Conservation (phyloP, 306 rosid genomes). For the Malus sieversii region DNA sequence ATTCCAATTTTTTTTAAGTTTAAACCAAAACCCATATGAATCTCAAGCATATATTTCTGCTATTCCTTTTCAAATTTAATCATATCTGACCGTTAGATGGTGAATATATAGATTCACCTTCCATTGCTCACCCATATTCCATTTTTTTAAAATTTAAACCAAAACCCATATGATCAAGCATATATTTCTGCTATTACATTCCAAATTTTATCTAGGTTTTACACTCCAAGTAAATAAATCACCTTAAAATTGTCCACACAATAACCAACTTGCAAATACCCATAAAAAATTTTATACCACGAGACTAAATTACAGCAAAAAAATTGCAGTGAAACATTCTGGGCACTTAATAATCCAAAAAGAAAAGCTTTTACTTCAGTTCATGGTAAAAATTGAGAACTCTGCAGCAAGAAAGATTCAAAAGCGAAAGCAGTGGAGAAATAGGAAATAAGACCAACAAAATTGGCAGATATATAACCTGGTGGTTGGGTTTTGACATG, state of each 20-base stretch:
- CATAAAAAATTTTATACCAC: background rate
- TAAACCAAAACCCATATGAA: background rate
- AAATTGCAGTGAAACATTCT: background rate
- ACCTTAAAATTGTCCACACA: background rate
- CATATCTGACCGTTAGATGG: background rate
- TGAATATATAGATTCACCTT: background rate
- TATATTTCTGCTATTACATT: background rate
- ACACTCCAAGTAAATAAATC: background rate
- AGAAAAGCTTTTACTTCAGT: background rate
- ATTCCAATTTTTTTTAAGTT: background rate
- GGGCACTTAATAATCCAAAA: background rate
- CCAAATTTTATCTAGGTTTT: background rate
- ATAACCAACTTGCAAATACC: background rate
- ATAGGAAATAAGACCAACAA: background rate
- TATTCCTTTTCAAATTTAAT: background rate
- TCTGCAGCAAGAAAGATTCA: background rate
- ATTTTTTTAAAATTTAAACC: background rate
- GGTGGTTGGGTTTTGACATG: conserved; percentile 10
- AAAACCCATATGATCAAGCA: background rate
- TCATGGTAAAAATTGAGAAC: background rate
- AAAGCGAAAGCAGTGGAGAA: background rate
- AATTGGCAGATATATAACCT: conserved; percentile 2
- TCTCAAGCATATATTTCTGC: background rate
- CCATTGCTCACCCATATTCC: background rate
- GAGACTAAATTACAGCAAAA: background rate